Base-by-base conservation (phyloP, 805 yeast genomes). In the Grigorovia jiainica region DNA sequence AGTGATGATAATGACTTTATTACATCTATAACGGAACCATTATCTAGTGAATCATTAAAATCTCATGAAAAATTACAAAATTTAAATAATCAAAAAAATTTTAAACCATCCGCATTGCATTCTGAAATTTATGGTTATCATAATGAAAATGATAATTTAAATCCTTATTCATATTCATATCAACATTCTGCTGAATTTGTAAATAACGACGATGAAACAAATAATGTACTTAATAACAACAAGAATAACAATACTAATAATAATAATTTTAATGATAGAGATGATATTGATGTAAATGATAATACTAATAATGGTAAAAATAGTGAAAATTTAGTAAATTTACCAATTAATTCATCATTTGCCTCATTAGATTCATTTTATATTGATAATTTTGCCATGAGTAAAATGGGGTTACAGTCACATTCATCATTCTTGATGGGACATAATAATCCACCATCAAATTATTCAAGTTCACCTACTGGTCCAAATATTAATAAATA, bases 301-400 rank as follows among this genome's bases (percentile, higher is more conserved):
- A 20, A n/a, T n/a, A 16, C 18, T 8, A 17, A 24, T 16, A 31
- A 24, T 20, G 33, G 15, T 31, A 21, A 80, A 53, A 27, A 24
- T 16, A 35, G 17, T 78, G 39, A 39, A 16, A 41, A 32, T 15
- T 71, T 78, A 31, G 83, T 83, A 30, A 74, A 82, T 6, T 57
- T 82, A 29, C 87, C 86, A 0, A 67, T 79, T 11, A 80, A 78
- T 47, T 84, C 83, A 31, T 80, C 89, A 46, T 82, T 81, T 67
- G 92, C 90, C 1, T 82, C 90, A 0, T 63, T 83, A 54, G 87
- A 52, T 34, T 50, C 87, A 52, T 71, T 75, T 45, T 78, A 79
- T 53, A 74, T 78, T 49, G 82, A 77, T 40, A 74, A 71, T 47
- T 68, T 70, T 46, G 71, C 65, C 1, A 51, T 55, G 53, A 47